Base-by-base conservation (phyloP, 805 yeast genomes). In the Ogataea ramenticola region DNA sequence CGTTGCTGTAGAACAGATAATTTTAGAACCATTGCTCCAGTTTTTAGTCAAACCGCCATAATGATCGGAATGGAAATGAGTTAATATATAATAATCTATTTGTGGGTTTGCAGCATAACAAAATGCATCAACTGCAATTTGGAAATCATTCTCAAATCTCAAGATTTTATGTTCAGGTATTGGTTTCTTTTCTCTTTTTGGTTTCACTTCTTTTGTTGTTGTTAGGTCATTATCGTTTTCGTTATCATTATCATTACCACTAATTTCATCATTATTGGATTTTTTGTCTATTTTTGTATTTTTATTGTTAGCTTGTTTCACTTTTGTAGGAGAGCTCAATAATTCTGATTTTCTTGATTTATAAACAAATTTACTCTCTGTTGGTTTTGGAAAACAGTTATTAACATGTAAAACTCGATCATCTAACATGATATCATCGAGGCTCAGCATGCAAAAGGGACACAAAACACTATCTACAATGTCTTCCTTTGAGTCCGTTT, bases 61-160 rank as follows among this genome's bases (percentile, higher is more conserved):
- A 59, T 93, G 99, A 59, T 93, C 99, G 0, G 96, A 70, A 61
- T 93, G 99, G 66, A 86, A 91, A 65, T 93, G 99, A 0, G 88
- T 74, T 22, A 86, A 62, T 49, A 83, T 76, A 60, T 84, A 85
- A 36, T 70, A 68, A 2, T 61, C 47, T 6, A 83, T 74, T 1
- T 62, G 57, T 0, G 65, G 66, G 48, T 75, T 68, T 0, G 74
- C 68, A 9, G 70, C 66, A 50, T 62, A 77, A 55, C 72, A 65
- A 61, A 84, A 77, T 0, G 89, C 89, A 63, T 84, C 93, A 22
- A 84, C 86, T 0, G 81, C 74, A 2, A 77, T 51, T 44, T 70
- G 64, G 36, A 57, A 55, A 12, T 53, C 48, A 36, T 50, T 47
- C 9, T 60, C 64, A 45, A 83, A 78, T 0, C 58, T 50, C 17